Percentiles rank a stretch among this genome's conserved stretches.
Conservation (phyloP, 495 filamentous ascomycete genomes). For the Amniculicola lignicola region DNA sequence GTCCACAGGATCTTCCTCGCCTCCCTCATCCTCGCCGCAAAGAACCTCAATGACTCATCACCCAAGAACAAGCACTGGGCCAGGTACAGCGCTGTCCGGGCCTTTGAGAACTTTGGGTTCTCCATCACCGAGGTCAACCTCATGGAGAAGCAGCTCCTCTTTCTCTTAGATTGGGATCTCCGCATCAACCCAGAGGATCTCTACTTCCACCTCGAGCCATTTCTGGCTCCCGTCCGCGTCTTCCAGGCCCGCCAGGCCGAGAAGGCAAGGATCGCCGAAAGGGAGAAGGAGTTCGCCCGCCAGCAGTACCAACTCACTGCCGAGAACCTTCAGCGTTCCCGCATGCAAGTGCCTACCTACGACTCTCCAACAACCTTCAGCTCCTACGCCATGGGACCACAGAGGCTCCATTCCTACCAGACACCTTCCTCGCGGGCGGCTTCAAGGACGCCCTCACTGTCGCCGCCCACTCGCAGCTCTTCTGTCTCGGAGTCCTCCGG, state of each 20-base stretch:
- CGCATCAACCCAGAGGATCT: conserved; percentile 81
- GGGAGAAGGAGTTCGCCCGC: conserved; percentile 45
- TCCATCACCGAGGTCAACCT: conserved; percentile 92
- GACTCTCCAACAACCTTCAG: conserved; percentile 19
- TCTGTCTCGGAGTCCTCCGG: conserved; percentile 37
- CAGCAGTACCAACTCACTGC: conserved; percentile 33
- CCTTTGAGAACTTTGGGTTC: conserved; percentile 82
- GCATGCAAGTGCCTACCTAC: conserved; percentile 26
- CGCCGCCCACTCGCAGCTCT: conserved; percentile 43
- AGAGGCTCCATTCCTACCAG: conserved; percentile 23
- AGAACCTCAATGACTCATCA: conserved; percentile 83
- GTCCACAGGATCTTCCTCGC: conserved; percentile 85
- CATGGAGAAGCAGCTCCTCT: conserved; percentile 97
- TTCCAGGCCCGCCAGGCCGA: conserved; percentile 41
- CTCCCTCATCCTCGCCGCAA: conserved; percentile 73
- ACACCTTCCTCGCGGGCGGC: conserved; percentile 32
- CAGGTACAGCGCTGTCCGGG: conserved; percentile 74
- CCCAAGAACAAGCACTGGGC: conserved; percentile 99
- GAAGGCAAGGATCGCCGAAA: conserved; percentile 44
- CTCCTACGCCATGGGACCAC: conserved; percentile 27
- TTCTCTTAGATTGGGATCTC: conserved; percentile 89
- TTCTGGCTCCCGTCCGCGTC: conserved; percentile 76
- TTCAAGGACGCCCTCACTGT: conserved; percentile 44
- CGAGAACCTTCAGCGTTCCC: conserved; percentile 36
- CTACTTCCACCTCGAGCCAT: conserved; percentile 80